Evolutionary conservation across 1,284 basidiomycete genomes (phyloP).

Genomic region (Farysia itapuensis): DNA sequence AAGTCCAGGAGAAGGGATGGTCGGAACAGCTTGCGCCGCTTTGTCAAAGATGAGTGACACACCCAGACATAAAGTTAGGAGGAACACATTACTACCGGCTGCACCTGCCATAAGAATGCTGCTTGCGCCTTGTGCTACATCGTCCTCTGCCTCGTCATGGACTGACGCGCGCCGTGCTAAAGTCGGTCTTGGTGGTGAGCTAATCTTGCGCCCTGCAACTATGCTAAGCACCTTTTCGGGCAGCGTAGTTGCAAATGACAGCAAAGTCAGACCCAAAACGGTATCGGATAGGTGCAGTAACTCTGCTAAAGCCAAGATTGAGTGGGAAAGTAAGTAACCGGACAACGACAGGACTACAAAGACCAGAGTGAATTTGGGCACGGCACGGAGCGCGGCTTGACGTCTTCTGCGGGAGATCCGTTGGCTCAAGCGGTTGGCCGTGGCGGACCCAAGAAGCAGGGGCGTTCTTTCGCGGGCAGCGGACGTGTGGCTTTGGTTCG

Average conservation of each 20-base stretch:
- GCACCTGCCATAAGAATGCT: constrained; percentile 57
- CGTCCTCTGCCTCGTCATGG: constrained; percentile 16
- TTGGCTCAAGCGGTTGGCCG: constrained; percentile 16
- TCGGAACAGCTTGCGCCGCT: not conserved
- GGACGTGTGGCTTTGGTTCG: constrained; percentile 20
- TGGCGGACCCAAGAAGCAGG: constrained; percentile 23
- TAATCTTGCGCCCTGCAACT: constrained; percentile 32
- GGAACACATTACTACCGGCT: constrained; percentile 58
- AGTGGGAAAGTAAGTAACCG: constrained; percentile 53
- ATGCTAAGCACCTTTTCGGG: constrained; percentile 58
- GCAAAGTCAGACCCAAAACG: constrained; percentile 50
- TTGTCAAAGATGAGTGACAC: constrained; percentile 44
- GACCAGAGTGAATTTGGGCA: constrained; percentile 23
- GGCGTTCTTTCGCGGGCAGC: constrained; percentile 27
- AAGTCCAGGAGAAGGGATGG: not conserved
- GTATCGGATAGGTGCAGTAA: constrained; percentile 47
- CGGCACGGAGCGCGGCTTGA: constrained; percentile 8
- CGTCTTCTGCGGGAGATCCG: constrained; percentile 11
- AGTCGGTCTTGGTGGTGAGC: not conserved
- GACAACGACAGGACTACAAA: constrained; percentile 45
- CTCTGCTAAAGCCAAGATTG: constrained; percentile 47
- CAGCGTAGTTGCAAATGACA: constrained; percentile 57
- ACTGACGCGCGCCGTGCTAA: constrained; percentile 11
- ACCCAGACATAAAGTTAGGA: constrained; percentile 56
- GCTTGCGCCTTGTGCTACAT: constrained; percentile 37